phyloP scores from a whole-genome alignment of 805 yeast genomes.

The Ogataea salicorniae region DNA sequence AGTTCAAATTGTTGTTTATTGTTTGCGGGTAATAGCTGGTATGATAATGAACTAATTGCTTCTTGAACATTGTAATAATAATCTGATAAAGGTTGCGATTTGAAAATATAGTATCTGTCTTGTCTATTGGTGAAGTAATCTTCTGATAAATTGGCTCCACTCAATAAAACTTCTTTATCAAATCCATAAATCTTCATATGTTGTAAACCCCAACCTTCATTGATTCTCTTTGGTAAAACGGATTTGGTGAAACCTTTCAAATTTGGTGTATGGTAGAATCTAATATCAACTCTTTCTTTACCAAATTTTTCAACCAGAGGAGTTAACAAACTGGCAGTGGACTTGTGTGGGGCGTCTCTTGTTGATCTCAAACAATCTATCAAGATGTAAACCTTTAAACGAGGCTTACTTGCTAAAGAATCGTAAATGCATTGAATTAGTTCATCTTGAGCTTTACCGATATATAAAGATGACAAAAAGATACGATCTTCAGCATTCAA shows the following conservation, averaged over 20 bases:
- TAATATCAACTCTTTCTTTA: slow-evolving; percentile 61
- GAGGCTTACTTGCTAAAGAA: slow-evolving; percentile 55
- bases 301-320: slow-evolving; percentile 62
- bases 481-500: slow-evolving; percentile 55
- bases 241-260: slow-evolving; percentile 60
- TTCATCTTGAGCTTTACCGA: slow-evolving; percentile 80
- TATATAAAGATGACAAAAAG: slow-evolving; percentile 78
- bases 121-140: slow-evolving; percentile 95
- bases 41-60: slow-evolving; percentile 66
- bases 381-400: slow-evolving; percentile 64
- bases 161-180: slow-evolving; percentile 80
- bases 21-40: slow-evolving; percentile 49
- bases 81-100: slow-evolving; percentile 51
- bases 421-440: slow-evolving; percentile 55
- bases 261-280: slow-evolving; percentile 89
- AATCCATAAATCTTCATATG: slow-evolving; percentile 97
- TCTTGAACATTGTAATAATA: slow-evolving; percentile 71
- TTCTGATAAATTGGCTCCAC: slow-evolving; percentile 86
- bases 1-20: slow-evolving; percentile 43
- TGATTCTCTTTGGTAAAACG: slow-evolving; percentile 74
- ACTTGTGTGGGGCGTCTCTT: slow-evolving; percentile 76
- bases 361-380: slow-evolving; percentile 91
- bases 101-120: slow-evolving; percentile 81
- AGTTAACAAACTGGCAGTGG: slow-evolving; percentile 73
- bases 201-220: slow-evolving; percentile 90